Conservation (phyloP, 1,139 yeast species). For the Zygosaccharomyces pseudobailii region DNA sequence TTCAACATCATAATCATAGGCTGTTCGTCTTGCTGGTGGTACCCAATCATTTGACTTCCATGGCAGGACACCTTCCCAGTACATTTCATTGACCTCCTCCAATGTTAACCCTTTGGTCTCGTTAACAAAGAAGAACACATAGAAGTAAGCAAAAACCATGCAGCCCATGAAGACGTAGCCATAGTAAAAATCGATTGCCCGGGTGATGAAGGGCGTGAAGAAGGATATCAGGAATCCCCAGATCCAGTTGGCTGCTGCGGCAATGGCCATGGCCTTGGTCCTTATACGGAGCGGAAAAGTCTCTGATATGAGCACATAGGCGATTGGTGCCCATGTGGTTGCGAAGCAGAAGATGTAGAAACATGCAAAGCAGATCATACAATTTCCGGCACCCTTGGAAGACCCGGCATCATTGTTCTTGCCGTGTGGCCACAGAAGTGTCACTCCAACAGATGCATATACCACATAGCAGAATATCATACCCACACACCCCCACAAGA, state of each 20-base stretch:
- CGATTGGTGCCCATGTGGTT: conserved; percentile 78
- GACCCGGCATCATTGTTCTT: conserved; percentile 42
- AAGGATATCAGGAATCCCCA: conserved; percentile 72
- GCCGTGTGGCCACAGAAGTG: conserved; percentile 51
- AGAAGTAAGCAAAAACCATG: conserved; percentile 52
- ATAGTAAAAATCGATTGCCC: conserved; percentile 39
- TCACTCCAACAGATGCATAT: conserved; percentile 63
- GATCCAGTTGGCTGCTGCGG: conserved; percentile 67
- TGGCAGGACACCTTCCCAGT: conserved; percentile 37
- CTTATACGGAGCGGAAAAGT: conserved; percentile 71
- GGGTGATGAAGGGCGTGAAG: conserved; percentile 66
- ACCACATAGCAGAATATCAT: conserved; percentile 61
- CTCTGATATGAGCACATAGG: conserved; percentile 67
- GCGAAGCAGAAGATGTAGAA: conserved; percentile 75
- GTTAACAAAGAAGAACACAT: conserved; percentile 58
- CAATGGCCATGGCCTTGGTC: conserved; percentile 70
- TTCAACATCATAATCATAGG: conserved; percentile 17
- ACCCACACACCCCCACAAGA: conserved; percentile 55
- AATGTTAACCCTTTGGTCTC: conserved; percentile 66
- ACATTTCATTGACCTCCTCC: conserved; percentile 66
- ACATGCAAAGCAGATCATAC: conserved; percentile 72
- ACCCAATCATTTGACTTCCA: conserved; percentile 40
- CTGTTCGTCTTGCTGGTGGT: conserved; percentile 32
- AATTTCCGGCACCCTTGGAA: conserved; percentile 54
- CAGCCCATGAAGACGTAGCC: conserved; percentile 74